These are phyloP conservation scores for Dothideomycetes sp. DNA, from an alignment of 2,329 filamentous ascomycete genomes.

Conservation along the genomic window DNA sequence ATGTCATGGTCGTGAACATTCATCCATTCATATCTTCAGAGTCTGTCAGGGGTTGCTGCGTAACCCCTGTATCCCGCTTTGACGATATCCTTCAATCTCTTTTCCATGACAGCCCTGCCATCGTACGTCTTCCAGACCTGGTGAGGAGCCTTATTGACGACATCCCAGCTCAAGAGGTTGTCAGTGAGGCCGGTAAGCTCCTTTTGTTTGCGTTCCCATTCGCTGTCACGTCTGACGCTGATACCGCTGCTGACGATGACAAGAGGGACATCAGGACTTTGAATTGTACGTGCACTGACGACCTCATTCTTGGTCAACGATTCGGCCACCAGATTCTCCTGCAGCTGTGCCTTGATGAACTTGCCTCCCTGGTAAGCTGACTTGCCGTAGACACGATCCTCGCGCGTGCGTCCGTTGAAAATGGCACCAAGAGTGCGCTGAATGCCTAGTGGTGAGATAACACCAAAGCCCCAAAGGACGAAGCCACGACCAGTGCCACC, in stretches of 20 bases:
- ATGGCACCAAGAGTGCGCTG: conserved; percentile 72
- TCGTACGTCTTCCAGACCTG: conserved; percentile 72
- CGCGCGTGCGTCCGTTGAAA: conserved; percentile 67
- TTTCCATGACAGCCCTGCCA: conserved; percentile 68
- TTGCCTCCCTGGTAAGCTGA: conserved; percentile 72
- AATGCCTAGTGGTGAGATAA: conserved; percentile 78
- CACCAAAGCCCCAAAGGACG: conserved; percentile 72
- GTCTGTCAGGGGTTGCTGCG: too few relatives aligned
- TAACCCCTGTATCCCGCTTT: conserved; percentile 22
- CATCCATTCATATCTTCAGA: too few relatives aligned
- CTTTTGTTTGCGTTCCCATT: conserved; percentile 78
- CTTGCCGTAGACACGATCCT: conserved; percentile 77
- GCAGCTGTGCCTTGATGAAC: conserved; percentile 79
- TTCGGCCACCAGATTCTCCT: conserved; percentile 82
- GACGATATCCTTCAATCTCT: conserved; percentile 63
- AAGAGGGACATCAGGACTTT: conserved; percentile 64
- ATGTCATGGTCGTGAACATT: too few relatives aligned
- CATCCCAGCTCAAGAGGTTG: conserved; percentile 73
- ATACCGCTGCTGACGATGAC: conserved; percentile 75
- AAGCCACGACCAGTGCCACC: conserved; percentile 66
- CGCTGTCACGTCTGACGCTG: conserved; percentile 53
- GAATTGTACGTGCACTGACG: conserved; percentile 66
- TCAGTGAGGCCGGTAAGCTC: conserved; percentile 73
- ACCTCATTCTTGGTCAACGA: conserved; percentile 80
- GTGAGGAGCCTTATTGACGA: conserved; percentile 75